Conservation (phyloP, 2,329 filamentous ascomycete genomes). For the Neopestalotiopsis sp. region DNA sequence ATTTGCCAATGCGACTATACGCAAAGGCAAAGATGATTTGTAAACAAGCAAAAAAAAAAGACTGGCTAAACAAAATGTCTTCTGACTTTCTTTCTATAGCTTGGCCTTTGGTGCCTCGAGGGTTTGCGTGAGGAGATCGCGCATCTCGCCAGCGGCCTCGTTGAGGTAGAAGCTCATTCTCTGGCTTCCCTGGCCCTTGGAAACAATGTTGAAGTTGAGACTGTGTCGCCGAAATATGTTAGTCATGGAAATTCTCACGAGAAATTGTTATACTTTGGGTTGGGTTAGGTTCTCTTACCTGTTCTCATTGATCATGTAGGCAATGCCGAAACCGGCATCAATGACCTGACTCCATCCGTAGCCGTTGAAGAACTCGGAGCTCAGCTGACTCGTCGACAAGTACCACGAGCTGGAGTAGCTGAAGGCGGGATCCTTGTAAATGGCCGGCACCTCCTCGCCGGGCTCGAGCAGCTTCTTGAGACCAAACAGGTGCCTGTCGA, state of each 20-base stretch:
- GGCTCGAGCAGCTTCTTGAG: slow-evolving; percentile 87
- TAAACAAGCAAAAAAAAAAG: not conserved
- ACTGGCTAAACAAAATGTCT: not conserved
- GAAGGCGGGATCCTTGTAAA: slow-evolving; percentile 89
- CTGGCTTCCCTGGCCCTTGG: slow-evolving; percentile 87
- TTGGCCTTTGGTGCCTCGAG: slow-evolving; percentile 84
- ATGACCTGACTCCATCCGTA: slow-evolving; percentile 99
- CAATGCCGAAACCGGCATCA: slow-evolving; percentile 94
- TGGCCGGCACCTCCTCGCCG: slow-evolving; percentile 78
- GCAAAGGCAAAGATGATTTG: not conserved
- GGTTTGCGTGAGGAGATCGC: slow-evolving; percentile 83
- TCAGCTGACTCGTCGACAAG: slow-evolving; percentile 86
- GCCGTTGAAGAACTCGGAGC: slow-evolving; percentile 97
- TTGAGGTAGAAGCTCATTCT: slow-evolving; percentile 96
- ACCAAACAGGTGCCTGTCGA: slow-evolving; percentile 96
- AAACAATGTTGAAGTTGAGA: slow-evolving; percentile 97
- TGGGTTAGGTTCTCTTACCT: slow-evolving; percentile 56
- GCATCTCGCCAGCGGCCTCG: slow-evolving; percentile 88
- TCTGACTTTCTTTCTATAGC: slow-evolving; percentile 59
- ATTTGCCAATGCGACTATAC: not conserved
- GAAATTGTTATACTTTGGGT: not conserved
- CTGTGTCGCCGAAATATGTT: slow-evolving; percentile 47
- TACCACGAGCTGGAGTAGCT: slow-evolving; percentile 87
- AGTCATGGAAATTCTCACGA: slow-evolving; percentile 3
- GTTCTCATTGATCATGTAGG: slow-evolving; percentile 99